phyloP scores from a whole-genome alignment of 208 protist species.

The Tritrichomonas foetus region DNA sequence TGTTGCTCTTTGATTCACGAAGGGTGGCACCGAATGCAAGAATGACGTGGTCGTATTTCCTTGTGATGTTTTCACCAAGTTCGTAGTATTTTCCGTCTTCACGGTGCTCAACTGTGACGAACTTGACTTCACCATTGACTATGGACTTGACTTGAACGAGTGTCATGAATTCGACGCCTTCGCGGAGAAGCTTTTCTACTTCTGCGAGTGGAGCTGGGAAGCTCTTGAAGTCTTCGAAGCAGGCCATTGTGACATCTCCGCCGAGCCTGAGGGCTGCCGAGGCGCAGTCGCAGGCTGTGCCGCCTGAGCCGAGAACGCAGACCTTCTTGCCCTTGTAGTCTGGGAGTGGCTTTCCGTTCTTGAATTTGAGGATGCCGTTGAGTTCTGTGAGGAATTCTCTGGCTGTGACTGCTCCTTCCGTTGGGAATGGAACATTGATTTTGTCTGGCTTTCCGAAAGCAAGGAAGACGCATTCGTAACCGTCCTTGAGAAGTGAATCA shows the following conservation, averaged over 20 bases:
- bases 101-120: constrained; percentile 61
- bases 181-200: constrained; percentile 63
- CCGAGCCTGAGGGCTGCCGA: constrained; percentile 67
- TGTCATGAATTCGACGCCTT: constrained; percentile 70
- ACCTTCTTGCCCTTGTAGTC: constrained; percentile 66
- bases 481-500: constrained; percentile 64
- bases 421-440: neutral
- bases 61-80: constrained; percentile 54
- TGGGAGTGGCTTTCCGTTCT: constrained; percentile 53
- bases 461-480: constrained; percentile 70
- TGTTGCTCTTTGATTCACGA: constrained; percentile 49
- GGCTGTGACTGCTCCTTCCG: constrained; percentile 65
- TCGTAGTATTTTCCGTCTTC: constrained; percentile 61
- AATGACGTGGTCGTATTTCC: constrained; percentile 72
- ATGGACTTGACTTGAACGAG: neutral
- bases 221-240: constrained; percentile 66
- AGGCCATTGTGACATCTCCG: constrained; percentile 65
- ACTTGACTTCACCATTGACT: constrained; percentile 63
- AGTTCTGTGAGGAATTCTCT: constrained; percentile 68
- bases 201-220: constrained; percentile 67
- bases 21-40: constrained; percentile 67
- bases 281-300: constrained; percentile 76
- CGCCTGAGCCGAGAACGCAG: constrained; percentile 75
- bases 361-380: constrained; percentile 64
- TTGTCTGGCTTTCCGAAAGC: constrained; percentile 65